Evolutionary conservation across 805 yeast species (phyloP), one percentile per base, ranked within the genome.

Genomic region (Candida jianshihensis): DNA sequence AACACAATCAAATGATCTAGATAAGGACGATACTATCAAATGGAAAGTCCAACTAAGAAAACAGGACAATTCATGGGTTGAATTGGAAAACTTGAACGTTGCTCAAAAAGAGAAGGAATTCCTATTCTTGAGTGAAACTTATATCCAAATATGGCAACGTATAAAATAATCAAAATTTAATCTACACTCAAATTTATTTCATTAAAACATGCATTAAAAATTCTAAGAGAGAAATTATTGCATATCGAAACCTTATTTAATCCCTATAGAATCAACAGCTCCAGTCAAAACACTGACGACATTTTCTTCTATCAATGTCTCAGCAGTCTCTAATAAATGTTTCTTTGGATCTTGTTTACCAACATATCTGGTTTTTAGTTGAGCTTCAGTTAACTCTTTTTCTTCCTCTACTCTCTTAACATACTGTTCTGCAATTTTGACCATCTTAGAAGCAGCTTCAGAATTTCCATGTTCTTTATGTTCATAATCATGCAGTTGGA

Each of bases 331-430:
- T 33, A 81, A 73, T 51, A 92, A 70, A 66, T 92, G 99, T 67
- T 90, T 92, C 77, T 94, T 92, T 29, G 99, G 99, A 61, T 92
- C 98, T 63, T 90, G 97, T 59, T 87, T 89, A 51, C 99, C 99
- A 26, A 92, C 97, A 55, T 90, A 94, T 57, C 98, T 79, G 7
- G 96, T 90, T 61, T 86, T 87, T 49, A 90, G 73, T 60, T 89
- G 92, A 28, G 86, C 96, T 52, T 84, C 94, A 31, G 78, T 68
- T 47, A 92, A 68, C 46, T 85, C 95, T 57, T 82, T 83, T 59
- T 92, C 98, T 61, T 94, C 97, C 48, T 81, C 74, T 35, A 94
- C 89, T 56, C 97, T 76, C 56, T 81, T 81, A 26, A 90, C 86
- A 60, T 92, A 92, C 48, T 79, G 83, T 49, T 80, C 81, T 12